Base-by-base conservation (phyloP, 2,329 filamentous ascomycete species). In the Xylaria sp. region DNA sequence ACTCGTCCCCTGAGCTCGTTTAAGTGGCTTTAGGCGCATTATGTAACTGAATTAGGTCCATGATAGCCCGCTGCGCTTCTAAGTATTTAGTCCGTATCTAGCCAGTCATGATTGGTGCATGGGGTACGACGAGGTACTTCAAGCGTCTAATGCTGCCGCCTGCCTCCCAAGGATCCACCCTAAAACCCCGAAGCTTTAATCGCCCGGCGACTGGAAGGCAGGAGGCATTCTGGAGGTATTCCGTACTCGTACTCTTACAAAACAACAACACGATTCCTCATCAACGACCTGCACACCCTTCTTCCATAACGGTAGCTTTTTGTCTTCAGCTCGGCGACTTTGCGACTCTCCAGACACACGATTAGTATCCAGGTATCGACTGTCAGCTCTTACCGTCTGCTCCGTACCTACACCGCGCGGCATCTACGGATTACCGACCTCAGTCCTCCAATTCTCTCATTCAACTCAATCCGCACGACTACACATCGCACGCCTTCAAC, bases 401-500 rank as follows among this genome's bases (percentile, higher is more conserved):
- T 35, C 35, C 42, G 35, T 35, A 42, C 4, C 37, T 19, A 11
- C 42, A 19, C 55, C 55, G 57, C 57, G 59, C 54, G 9, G 37
- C 23, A 30, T 30, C 23, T 30, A 30, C 23, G 11, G 8, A 42
- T 42, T 42, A 42, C 37, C 37, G 37, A 30, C 48, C n/a, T 9
- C 18, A 34, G 19, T 11, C 5, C 44, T 47, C 30, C 56, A 34
- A 13, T 13, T 2, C 7, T 42, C 52, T 42, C 35, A 9, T 49
- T 13, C 18, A 16, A 42, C 42, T n/a, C 42, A 23, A 16, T 48
- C 49, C 16, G 4, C 16, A 16, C 35, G 44, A 37, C 19, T 46
- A 39, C 30, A 49, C 46, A 23, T 55, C 23, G 19, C 47, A 52
- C 52, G 60, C 66, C 70, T 71, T 68, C 80, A 86, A 77, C 65